Percentiles rank a stretch among this genome's conserved stretches.
Conservation (phyloP, 441 rosid genomes). For the Populus hybrid region DNA sequence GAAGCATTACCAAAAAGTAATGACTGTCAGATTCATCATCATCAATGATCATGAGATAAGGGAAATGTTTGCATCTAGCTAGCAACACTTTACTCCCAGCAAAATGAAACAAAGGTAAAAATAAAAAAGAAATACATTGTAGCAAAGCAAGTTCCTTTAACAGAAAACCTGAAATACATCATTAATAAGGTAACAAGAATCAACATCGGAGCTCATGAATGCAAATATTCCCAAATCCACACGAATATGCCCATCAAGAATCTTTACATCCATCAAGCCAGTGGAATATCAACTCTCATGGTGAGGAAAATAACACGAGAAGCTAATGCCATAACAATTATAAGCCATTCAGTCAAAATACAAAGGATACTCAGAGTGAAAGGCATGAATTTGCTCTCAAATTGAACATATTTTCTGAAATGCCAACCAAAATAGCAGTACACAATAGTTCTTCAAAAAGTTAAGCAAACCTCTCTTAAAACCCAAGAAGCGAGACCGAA, state of each 20-base stretch:
- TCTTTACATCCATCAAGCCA: neutral
- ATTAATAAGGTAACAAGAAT: neutral
- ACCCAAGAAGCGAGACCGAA: neutral
- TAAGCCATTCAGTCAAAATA: neutral
- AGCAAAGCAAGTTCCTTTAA: neutral
- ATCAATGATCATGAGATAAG: neutral
- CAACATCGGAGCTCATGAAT: neutral
- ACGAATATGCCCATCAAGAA: neutral
- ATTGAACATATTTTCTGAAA: neutral
- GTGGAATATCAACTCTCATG: neutral
- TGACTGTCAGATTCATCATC: neutral
- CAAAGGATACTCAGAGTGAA: neutral
- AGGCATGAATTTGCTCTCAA: neutral
- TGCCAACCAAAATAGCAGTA: neutral
- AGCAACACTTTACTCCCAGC: neutral
- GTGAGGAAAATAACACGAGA: neutral
- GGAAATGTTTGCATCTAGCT: neutral
- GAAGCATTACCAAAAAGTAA: neutral
- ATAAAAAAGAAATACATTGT: neutral
- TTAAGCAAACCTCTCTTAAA: constrained; percentile 3
- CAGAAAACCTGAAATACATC: neutral
- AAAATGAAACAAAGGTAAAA: neutral
- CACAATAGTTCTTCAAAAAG: neutral
- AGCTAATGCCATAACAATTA: neutral
- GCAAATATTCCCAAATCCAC: neutral